Percentiles rank a stretch among this genome's conserved stretches.
These are phyloP conservation scores for Jamesozyma jinghongensis DNA, from an alignment of 805 yeast genomes.

Conservation along the genomic window DNA sequence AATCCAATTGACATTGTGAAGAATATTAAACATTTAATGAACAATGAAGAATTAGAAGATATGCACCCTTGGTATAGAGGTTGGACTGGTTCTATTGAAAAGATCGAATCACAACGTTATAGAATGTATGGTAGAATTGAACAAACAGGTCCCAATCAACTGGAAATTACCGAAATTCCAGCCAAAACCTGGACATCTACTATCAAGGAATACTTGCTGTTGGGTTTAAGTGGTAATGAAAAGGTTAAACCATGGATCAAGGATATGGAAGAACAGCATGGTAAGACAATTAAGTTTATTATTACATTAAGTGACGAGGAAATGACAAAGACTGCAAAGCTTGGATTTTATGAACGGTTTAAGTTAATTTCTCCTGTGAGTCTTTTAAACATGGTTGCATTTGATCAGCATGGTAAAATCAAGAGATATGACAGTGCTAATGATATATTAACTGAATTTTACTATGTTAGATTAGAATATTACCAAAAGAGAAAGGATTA, in stretches of 20 bases:
- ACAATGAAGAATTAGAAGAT: slow-evolving; percentile 56
- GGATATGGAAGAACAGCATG: slow-evolving; percentile 92
- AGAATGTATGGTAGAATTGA: slow-evolving; percentile 74
- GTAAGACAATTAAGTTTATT: slow-evolving; percentile 67
- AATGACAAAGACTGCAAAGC: slow-evolving; percentile 65
- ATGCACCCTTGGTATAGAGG: slow-evolving; percentile 94
- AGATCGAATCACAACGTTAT: slow-evolving; percentile 55
- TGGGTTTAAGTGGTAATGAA: slow-evolving; percentile 68
- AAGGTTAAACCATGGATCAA: slow-evolving; percentile 78
- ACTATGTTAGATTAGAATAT: slow-evolving; percentile 74
- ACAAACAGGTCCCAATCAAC: slow-evolving; percentile 64
- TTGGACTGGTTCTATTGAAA: slow-evolving; percentile 80
- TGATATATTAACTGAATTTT: slow-evolving; percentile 78
- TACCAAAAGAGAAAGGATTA: slow-evolving; percentile 87
- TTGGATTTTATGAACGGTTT: slow-evolving; percentile 80
- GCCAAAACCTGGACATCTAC: slow-evolving; percentile 87
- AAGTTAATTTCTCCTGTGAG: slow-evolving; percentile 61
- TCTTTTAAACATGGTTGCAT: slow-evolving; percentile 88
- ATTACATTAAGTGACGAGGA: slow-evolving; percentile 68
- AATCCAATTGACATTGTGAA: slow-evolving; percentile 77
- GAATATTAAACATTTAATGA: slow-evolving; percentile 67
- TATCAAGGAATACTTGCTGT: slow-evolving; percentile 73
- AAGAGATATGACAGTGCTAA: slow-evolving; percentile 67
- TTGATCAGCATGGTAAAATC: slow-evolving; percentile 82
- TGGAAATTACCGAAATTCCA: slow-evolving; percentile 90